Evolutionary conservation across 495 filamentous ascomycete genomes (phyloP).

Genomic region (Lasiosphaeris hirsuta): DNA sequence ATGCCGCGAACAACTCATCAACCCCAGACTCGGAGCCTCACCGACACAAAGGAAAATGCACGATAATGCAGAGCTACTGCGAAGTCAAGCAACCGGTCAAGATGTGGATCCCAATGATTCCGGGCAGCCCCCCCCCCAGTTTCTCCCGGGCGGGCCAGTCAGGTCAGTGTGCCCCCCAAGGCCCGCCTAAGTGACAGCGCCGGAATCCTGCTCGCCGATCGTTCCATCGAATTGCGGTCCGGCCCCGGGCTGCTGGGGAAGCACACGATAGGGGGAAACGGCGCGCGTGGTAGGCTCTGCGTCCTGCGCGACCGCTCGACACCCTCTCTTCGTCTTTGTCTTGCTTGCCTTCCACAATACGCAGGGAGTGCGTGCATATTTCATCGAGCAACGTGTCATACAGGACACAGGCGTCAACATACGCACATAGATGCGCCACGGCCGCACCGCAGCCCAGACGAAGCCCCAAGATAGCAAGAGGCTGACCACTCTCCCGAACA

Average conservation of each 20-base stretch:
- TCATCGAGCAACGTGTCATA: constrained; percentile 20
- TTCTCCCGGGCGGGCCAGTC: too few relatives aligned
- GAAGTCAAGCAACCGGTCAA: constrained; percentile 23
- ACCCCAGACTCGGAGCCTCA: constrained; percentile 23
- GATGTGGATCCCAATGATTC: constrained; percentile 19
- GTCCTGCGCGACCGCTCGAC: background rate
- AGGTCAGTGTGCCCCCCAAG: background rate
- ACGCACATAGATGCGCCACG: background rate
- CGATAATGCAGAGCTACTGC: constrained; percentile 27
- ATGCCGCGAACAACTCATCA: constrained; percentile 27
- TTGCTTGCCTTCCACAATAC: background rate
- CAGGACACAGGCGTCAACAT: background rate
- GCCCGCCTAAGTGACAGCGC: constrained; percentile 13
- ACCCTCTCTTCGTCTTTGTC: background rate
- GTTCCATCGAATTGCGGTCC: constrained; percentile 14
- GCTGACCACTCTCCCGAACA: background rate
- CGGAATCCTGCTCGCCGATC: constrained; percentile 18
- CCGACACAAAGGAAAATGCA: constrained; percentile 30
- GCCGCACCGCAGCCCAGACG: background rate
- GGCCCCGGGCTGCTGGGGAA: constrained; percentile 18
- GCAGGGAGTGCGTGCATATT: constrained; percentile 7
- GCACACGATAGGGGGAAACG: constrained; percentile 11
- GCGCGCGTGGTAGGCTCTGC: background rate
- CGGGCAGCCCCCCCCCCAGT: background rate
- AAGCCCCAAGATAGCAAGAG: background rate